Base-by-base conservation (phyloP, 2,329 filamentous ascomycete species). In the Malbranchea cinnamomea region DNA sequence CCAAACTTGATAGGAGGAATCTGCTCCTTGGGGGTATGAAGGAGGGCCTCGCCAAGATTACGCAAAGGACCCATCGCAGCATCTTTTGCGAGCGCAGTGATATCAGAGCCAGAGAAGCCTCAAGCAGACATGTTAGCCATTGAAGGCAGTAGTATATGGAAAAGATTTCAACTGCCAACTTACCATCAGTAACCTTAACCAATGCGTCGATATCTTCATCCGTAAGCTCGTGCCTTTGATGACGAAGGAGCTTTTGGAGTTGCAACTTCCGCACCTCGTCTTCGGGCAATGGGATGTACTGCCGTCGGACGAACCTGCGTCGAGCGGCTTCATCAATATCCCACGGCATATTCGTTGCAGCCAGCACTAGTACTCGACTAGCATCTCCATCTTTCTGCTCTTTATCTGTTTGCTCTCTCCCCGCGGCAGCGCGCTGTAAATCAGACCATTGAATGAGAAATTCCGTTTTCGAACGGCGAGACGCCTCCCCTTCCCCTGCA, bases 401-500 rank as follows among this genome's bases (percentile, higher is more conserved):
- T 35, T 67, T 74, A 9, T 67, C 27, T 11, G 41, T 42, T 16
- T 70, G 62, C 48, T 91, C 83, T 21, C 81, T 69, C 1, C 87
- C 87, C 3, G 85, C 87, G 5, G 89, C 89, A 2, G 89, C 89
- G 39, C 83, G 75, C 47, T 92, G 84, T 2, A 98, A 59, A 49
- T 94, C 84, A 35, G 81, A 89, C 89, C 89, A 98, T 48, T 94
- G 85, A 16, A 98, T 94, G 17, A 98, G 60, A 44, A 98, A 98
- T 49, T 98, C 89, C 0, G 89, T 98, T 58, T 98, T 98, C 48
- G 94, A 92, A 32, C 89, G 71, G 34, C 87, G 68, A 1, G 84
- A 92, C 1, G 89, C 83, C 56, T 98, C 89, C 44, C 95, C 81
- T 47, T 95, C 89, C 1, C 81, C 78, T 3, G 53, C 51, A 2